phyloP scores from a whole-genome alignment of 1,284 basidiomycete genomes.

The Leccinum cinnamomeum region DNA sequence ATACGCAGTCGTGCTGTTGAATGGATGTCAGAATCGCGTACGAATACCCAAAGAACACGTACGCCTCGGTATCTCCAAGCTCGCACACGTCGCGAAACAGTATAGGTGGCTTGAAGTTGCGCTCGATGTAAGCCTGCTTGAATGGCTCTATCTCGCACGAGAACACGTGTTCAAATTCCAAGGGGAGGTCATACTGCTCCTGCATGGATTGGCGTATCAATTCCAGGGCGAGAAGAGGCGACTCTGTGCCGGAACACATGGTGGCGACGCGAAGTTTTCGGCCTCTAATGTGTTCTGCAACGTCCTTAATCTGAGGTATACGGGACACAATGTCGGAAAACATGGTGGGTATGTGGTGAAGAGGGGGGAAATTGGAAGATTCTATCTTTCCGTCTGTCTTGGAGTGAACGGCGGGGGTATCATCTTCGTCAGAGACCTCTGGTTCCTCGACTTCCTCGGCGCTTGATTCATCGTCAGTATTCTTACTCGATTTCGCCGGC shows the following conservation, averaged over 20 bases:
- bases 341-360: slow-evolving; percentile 80
- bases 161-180: slow-evolving; percentile 90
- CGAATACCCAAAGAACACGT: slow-evolving; percentile 20
- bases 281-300: slow-evolving; percentile 73
- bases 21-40: slow-evolving; percentile 14
- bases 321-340: slow-evolving; percentile 81
- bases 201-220: slow-evolving; percentile 77
- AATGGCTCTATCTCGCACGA: slow-evolving; percentile 98
- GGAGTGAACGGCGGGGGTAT: slow-evolving; percentile 36
- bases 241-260: slow-evolving; percentile 98
- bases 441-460: slow-evolving; percentile 27
- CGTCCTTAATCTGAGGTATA: slow-evolving; percentile 65
- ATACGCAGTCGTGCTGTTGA: slow-evolving; percentile 81
- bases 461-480: slow-evolving; percentile 25
- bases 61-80: slow-evolving; percentile 77
- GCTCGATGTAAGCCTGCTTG: slow-evolving; percentile 97
- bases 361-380: slow-evolving; percentile 72
- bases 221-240: slow-evolving; percentile 87
- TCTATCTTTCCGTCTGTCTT: slow-evolving; percentile 43
- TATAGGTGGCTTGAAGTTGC: slow-evolving; percentile 90
- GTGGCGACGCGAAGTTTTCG: slow-evolving; percentile 91
- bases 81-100: slow-evolving; percentile 95
- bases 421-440: slow-evolving; percentile 32
- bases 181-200: slow-evolving; percentile 62
- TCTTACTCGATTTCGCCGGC: slow-evolving; percentile 35